phyloP scores from a whole-genome alignment of 495 filamentous ascomycete genomes.

The Talaromyces nanjingensis region DNA sequence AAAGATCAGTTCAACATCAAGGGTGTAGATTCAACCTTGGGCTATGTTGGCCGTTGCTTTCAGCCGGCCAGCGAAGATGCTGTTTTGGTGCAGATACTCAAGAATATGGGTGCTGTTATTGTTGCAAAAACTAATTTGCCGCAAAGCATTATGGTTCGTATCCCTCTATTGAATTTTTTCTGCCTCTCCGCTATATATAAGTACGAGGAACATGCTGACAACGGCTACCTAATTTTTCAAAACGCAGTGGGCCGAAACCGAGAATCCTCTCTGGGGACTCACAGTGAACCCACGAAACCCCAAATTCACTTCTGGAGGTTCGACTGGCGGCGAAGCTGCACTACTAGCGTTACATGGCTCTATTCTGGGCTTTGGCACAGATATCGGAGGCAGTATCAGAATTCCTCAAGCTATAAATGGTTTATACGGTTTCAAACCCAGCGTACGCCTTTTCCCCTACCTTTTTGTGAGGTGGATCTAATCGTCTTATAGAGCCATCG shows the following conservation, averaged over 20 bases:
- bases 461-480: background rate
- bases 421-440: slow-evolving; percentile 51
- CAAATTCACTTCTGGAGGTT: slow-evolving; percentile 47
- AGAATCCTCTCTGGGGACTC: slow-evolving; percentile 49
- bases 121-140: slow-evolving; percentile 56
- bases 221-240: background rate
- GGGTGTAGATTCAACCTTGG: slow-evolving; percentile 56
- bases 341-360: slow-evolving; percentile 54
- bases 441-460: slow-evolving; percentile 22
- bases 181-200: background rate
- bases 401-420: slow-evolving; percentile 50
- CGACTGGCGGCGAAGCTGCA: slow-evolving; percentile 57
- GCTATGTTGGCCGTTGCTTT: slow-evolving; percentile 46
- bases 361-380: slow-evolving; percentile 59
- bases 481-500: slow-evolving; percentile 27
- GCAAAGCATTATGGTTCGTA: slow-evolving; percentile 43
- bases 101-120: slow-evolving; percentile 44
- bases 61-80: slow-evolving; percentile 45
- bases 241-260: slow-evolving; percentile 41
- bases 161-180: slow-evolving; percentile 8
- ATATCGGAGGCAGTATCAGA: slow-evolving; percentile 54
- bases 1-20: slow-evolving; percentile 64
- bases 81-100: slow-evolving; percentile 37
- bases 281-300: slow-evolving; percentile 44
- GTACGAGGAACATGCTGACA: slow-evolving; percentile 27